Base-by-base conservation (phyloP, 2,329 filamentous ascomycete genomes). In the Ophiosphaerella herpotricha region DNA sequence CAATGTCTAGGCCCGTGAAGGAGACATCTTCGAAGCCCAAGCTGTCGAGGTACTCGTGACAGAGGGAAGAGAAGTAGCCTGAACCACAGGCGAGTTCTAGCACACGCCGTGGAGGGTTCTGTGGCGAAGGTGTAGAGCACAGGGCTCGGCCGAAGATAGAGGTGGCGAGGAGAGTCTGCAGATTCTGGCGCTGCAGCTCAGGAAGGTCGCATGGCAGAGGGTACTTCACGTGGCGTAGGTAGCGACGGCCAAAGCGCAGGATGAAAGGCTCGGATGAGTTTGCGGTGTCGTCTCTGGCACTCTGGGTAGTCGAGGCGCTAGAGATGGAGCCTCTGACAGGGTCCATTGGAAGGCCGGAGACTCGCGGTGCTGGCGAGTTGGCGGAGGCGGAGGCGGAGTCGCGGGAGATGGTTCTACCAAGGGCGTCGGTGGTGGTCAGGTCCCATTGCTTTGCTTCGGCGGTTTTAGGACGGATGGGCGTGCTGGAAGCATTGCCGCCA, bases 31-130 rank as follows among this genome's bases (percentile, higher is more conserved):
- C 75, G 66, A 88, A 82, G 12, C 90, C 90, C 47, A 83, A 79
- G 41, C 84, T 81, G 48, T 82, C 80, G 67, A 92, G 90, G 73
- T 90, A 88, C 32, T 90, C 85, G 71, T 96, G 88, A 71, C 90
- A 95, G 78, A 91, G 86, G 29, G 89, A 87, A 61, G 89, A 92
- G 92, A 92, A 97, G 68, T 95, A 89, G 21, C 85, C 93, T 16
- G 88, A 88, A 14, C 92, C 92, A 72, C 93, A 97, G 26, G 87
- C 91, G 31, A 97, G 75, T 67, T 97, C 93, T 21, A 97, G 80
- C 24, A 97, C 87, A 57, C 58, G 59, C 63, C 81, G 82, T 0
- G 92, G 92, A 16, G 89, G 86, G 39, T 84, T 84, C 55, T 84
- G 80, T 37, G 80, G 76, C 46, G 90, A 81, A 26, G 79, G 78